Percentiles rank a stretch among this genome's conserved stretches.
phyloP scores from a whole-genome alignment of 202 grass and related monocot species.

The Dendrocalamus latiflorus region DNA sequence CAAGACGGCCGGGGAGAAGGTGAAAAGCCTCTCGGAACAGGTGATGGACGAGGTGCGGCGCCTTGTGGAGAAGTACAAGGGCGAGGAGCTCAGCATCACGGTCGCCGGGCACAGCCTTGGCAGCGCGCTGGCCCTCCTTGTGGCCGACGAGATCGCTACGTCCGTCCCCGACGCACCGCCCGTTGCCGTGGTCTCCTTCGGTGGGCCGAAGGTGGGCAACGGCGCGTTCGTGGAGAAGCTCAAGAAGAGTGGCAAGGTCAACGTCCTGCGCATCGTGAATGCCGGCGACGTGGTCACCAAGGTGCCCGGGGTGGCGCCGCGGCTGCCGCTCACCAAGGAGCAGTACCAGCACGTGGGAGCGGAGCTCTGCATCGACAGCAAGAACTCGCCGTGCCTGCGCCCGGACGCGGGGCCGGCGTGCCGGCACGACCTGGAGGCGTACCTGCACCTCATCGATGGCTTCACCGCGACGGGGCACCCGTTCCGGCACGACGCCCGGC shows the following conservation, averaged over 20 bases:
- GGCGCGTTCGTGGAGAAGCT: conserved; percentile 51
- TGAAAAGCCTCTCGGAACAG: conserved; percentile 55
- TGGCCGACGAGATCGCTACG: conserved; percentile 58
- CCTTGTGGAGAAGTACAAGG: conserved; percentile 66
- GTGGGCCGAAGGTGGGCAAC: conserved; percentile 73
- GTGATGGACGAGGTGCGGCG: conserved; percentile 61
- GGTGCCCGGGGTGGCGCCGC: conserved; percentile 46
- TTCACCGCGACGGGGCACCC: conserved; percentile 55
- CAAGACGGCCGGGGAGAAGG: conserved; percentile 52
- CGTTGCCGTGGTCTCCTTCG: conserved; percentile 73
- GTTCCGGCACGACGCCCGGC: conserved; percentile 62
- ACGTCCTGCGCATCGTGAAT: conserved; percentile 82
- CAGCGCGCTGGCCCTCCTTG: conserved; percentile 66
- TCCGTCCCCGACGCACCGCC: conserved; percentile 49
- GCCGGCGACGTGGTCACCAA: conserved; percentile 73
- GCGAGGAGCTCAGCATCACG: conserved; percentile 84
- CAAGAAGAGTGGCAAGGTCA: conserved; percentile 36
- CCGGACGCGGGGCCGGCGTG: conserved; percentile 63
- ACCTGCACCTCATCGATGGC: conserved; percentile 91
- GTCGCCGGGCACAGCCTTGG: conserved; percentile 86
- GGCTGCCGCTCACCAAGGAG: conserved; percentile 21
- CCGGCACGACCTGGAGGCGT: conserved; percentile 85
- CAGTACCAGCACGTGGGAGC: conserved; percentile 62
- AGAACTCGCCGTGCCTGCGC: conserved; percentile 74
- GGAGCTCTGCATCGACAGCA: conserved; percentile 59